These are phyloP conservation scores for Calonectria ilicicola DNA, from an alignment of 2,329 filamentous ascomycete species.

Conservation along the genomic window DNA sequence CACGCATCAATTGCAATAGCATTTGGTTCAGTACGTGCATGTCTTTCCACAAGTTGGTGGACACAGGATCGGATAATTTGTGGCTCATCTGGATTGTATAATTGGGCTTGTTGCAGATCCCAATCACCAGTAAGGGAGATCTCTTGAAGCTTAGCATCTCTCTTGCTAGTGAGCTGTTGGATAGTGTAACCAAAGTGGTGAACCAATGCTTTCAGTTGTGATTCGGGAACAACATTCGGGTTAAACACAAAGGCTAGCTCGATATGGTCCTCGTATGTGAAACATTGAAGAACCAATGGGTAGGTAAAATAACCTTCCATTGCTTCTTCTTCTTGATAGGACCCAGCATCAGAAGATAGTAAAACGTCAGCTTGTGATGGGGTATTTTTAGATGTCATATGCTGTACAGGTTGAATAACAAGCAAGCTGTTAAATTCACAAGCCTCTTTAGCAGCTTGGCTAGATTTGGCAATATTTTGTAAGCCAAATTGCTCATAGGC, in stretches of 20 bases:
- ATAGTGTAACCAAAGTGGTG: neutral
- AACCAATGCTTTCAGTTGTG: neutral
- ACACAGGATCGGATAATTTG: slow-evolving; percentile 18
- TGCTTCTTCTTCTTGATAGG: slow-evolving; percentile 1
- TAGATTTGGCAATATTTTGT: slow-evolving; percentile 34
- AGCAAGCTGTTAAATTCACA: slow-evolving; percentile 46
- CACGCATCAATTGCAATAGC: slow-evolving; percentile 38
- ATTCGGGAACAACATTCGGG: neutral
- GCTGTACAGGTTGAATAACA: slow-evolving; percentile 37
- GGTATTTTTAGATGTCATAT: neutral
- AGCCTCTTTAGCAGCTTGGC: slow-evolving; percentile 21
- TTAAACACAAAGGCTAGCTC: neutral
- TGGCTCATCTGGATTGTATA: neutral
- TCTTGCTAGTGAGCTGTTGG: neutral
- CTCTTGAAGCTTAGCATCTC: neutral
- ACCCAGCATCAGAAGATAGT: neutral
- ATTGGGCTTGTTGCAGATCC: neutral
- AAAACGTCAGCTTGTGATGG: neutral
- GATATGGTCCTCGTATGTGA: neutral
- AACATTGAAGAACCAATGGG: neutral
- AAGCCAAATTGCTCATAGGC: slow-evolving; percentile 35
- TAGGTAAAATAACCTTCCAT: neutral
- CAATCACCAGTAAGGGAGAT: neutral
- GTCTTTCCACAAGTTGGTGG: slow-evolving; percentile 34
- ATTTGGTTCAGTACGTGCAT: slow-evolving; percentile 8